These are phyloP conservation scores for Chondrostereum purpureum DNA, from an alignment of 1,284 basidiomycete species.

Conservation along the genomic window DNA sequence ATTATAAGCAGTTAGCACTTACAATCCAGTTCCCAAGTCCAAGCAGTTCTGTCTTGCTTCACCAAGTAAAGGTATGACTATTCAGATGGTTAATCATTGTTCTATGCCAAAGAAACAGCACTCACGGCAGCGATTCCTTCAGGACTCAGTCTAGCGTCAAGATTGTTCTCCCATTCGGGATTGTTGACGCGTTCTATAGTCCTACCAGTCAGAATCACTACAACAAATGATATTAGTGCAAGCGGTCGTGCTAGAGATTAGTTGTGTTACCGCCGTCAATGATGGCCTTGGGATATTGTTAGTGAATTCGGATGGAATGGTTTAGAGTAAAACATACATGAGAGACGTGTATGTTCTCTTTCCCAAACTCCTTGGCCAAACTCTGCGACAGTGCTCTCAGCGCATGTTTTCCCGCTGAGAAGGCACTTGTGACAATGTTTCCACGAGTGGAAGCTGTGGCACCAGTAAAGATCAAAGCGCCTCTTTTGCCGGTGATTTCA, in stretches of 20 bases:
- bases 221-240: too few species aligned
- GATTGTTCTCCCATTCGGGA: slow-evolving; percentile 39
- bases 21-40: slow-evolving; percentile 45
- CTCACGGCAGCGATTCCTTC: slow-evolving; percentile 61
- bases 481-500: slow-evolving; percentile 37
- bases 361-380: slow-evolving; percentile 73
- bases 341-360: slow-evolving; percentile 70
- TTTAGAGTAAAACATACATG: slow-evolving; percentile 40
- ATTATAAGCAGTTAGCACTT: slow-evolving; percentile 11
- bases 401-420: slow-evolving; percentile 66
- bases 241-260: slow-evolving; percentile 1
- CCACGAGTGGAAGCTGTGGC: slow-evolving; percentile 68
- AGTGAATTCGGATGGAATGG: background rate
- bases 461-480: slow-evolving; percentile 73
- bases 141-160: slow-evolving; percentile 44
- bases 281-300: slow-evolving; percentile 32
- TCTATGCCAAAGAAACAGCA: slow-evolving; percentile 1
- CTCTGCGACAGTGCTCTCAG: slow-evolving; percentile 66
- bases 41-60: slow-evolving; percentile 38
- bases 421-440: slow-evolving; percentile 56
- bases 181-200: slow-evolving; percentile 20
- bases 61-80: slow-evolving; percentile 10
- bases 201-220: slow-evolving; percentile 45
- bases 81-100: background rate
- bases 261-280: slow-evolving; percentile 56